Base-by-base conservation (phyloP, 2,329 filamentous ascomycete species). In the Fusarium sp. region DNA sequence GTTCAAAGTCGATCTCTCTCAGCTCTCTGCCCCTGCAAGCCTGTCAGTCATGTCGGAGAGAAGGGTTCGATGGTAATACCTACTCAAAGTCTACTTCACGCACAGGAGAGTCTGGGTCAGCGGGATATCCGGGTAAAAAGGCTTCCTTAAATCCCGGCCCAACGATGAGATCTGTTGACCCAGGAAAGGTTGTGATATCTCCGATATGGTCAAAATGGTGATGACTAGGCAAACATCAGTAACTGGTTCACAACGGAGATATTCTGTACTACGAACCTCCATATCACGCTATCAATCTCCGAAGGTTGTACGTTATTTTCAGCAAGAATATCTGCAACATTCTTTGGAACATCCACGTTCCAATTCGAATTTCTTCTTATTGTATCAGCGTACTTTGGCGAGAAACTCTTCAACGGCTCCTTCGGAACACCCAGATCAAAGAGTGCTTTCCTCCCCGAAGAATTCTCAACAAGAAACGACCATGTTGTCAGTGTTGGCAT, bases 151-250 rank as follows among this genome's bases (percentile, higher is more conserved):
- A 75, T 0, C 70, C 73, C 3, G 73, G 73, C 0, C 73, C 73
- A 9, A 75, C 73, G 1, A 75, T 15, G 1, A 75, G 70, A 3
- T 63, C 42, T 1, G 73, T 75, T 4, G 69, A 62, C 3, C 24
- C 15, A 3, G 73, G 73, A 10, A 75, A 75, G 1, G 66, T 71
- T 4, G 73, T 71, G 0, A 75, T 41, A 11, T 75, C 70, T 36
- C 73, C 70, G 1, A 66, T 57, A 9, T 75, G 73, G 9, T 75
- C 73, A 28, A 69, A 52, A n/a, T 75, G 73, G 35, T 55, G 65
- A 9, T 75, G 73, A 2, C 70, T 73, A 2, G 2, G 4, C 6
- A 3, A 10, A n/a, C 1, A 3, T 69, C 15, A 69, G 41, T 22
- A 3, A 6, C 3, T 14, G 7, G 3, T 5, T 28, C 6, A 8